Evolutionary conservation across 2,329 filamentous ascomycete genomes (phyloP).

Genomic region (Aspergillus tamarii): DNA sequence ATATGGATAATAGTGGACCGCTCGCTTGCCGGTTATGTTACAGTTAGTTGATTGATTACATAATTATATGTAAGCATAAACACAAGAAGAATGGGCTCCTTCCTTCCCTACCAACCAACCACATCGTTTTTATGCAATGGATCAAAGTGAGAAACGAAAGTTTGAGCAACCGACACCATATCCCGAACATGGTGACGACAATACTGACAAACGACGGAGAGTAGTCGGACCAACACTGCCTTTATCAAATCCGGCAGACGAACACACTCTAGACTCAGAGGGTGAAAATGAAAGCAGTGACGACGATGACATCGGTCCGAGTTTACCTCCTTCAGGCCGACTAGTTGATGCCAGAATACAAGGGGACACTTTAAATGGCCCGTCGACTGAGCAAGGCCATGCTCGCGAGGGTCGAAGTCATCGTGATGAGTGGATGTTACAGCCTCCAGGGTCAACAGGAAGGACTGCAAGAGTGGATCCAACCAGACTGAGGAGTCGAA

Average conservation of each 20-base stretch:
- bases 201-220: constrained; percentile 50
- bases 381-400: constrained; percentile 16
- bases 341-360: neutral
- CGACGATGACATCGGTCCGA: constrained; percentile 49
- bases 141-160: constrained; percentile 7
- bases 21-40: too few relatives aligned
- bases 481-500: constrained; percentile 78
- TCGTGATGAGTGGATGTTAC: constrained; percentile 85
- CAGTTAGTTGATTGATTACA: neutral
- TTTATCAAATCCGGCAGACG: constrained; percentile 40
- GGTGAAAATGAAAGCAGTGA: constrained; percentile 34
- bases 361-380: constrained; percentile 23
- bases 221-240: constrained; percentile 61
- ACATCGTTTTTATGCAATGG: neutral
- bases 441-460: constrained; percentile 62
- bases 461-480: constrained; percentile 71
- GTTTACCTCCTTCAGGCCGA: constrained; percentile 35
- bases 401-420: constrained; percentile 39
- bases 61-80: neutral
- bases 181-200: neutral
- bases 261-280: constrained; percentile 17
- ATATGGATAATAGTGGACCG: too few relatives aligned
- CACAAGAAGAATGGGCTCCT: too few relatives aligned
- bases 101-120: neutral
- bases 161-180: neutral